phyloP scores from a whole-genome alignment of 495 filamentous ascomycete genomes.

The Penicillium riverlandense region DNA sequence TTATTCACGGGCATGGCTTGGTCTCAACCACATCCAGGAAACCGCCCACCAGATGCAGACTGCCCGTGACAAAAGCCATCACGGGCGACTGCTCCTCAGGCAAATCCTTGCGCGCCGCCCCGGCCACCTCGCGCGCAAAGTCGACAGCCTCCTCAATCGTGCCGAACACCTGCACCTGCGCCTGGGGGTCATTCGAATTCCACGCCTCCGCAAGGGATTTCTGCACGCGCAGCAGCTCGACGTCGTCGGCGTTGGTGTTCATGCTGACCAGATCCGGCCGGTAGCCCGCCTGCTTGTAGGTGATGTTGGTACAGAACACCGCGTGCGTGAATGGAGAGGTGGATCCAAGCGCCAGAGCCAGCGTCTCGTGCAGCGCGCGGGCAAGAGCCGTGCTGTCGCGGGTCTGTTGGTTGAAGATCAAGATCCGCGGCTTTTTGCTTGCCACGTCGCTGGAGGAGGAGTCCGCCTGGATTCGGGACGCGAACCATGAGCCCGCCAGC shows the following conservation, averaged over 20 bases:
- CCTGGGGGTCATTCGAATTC: conserved; percentile 53
- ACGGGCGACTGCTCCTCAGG: conserved; percentile 31
- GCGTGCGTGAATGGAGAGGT: conserved; percentile 65
- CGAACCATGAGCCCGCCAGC: conserved; percentile 76
- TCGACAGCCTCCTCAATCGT: conserved; percentile 85
- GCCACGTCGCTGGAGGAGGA: conserved; percentile 39
- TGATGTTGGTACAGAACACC: conserved; percentile 85
- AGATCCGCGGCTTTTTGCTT: conserved; percentile 44
- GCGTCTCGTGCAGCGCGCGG: conserved; percentile 56
- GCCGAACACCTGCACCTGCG: conserved; percentile 56
- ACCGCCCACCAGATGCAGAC: conserved; percentile 81
- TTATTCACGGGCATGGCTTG: conserved; percentile 17
- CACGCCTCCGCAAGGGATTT: conserved; percentile 66
- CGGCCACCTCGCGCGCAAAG: conserved; percentile 49
- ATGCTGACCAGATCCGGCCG: conserved; percentile 70
- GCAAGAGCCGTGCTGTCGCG: conserved; percentile 64
- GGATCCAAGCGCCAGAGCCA: conserved; percentile 48
- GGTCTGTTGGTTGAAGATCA: conserved; percentile 96
- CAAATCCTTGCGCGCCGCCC: conserved; percentile 19
- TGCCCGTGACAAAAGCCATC: conserved; percentile 67
- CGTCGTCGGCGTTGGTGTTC: conserved; percentile 58
- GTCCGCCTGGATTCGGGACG: conserved; percentile 38
- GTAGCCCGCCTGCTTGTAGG: conserved; percentile 64
- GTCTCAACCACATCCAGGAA: conserved; percentile 69
- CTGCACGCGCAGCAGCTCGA: conserved; percentile 67